These are phyloP conservation scores for Trichomonas vaginalis DNA, from an alignment of 208 protist species.

Conservation along the genomic window DNA sequence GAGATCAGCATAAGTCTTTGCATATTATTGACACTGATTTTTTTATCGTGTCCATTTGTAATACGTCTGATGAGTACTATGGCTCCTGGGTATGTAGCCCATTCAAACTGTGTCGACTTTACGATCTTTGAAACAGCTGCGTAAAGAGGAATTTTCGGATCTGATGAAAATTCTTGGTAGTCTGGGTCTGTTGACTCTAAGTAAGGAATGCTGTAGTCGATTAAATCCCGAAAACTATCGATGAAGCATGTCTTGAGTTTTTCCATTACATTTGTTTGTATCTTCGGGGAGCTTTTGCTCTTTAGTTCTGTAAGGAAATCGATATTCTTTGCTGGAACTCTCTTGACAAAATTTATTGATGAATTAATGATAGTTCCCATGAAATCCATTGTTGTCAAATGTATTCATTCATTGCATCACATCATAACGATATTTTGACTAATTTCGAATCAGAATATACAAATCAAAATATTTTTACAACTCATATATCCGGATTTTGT, in stretches of 20 bases:
- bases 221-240: background rate
- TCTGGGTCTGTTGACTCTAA: background rate
- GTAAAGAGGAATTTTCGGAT: background rate
- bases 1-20: background rate
- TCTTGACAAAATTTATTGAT: background rate
- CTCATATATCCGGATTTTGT: too few species aligned
- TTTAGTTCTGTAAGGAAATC: background rate
- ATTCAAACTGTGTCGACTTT: background rate
- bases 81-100: background rate
- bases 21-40: background rate
- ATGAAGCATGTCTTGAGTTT: background rate
- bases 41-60: background rate
- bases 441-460: too few species aligned
- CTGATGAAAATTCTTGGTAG: background rate
- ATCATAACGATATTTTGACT: too few species aligned
- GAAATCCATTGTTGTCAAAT: background rate
- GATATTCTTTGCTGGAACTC: background rate
- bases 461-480: too few species aligned
- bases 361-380: background rate
- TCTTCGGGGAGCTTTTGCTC: background rate
- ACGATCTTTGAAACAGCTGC: background rate
- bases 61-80: background rate
- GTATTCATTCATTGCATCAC: too few species aligned
- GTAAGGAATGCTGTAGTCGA: background rate
- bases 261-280: background rate